These are phyloP conservation scores for Paramecium pentaurelia DNA, from an alignment of 73 alveolate species.

Conservation along the genomic window DNA sequence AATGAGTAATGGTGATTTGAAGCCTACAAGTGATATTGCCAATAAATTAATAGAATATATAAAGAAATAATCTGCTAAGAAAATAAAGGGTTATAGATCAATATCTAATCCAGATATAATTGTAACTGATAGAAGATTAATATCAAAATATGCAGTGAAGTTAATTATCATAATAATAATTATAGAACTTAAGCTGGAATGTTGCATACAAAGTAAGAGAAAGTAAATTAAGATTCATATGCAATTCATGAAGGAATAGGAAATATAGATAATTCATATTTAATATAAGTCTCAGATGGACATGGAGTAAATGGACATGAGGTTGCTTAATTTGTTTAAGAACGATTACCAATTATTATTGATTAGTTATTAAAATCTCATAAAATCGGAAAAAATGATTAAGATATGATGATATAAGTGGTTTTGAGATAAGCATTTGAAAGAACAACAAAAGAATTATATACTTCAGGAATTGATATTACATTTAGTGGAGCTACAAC, in stretches of 20 bases:
- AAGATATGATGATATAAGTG: slow-evolving; percentile 49
- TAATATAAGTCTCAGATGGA: slow-evolving; percentile 96
- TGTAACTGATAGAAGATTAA: slow-evolving; percentile 32
- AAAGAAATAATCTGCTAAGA: slow-evolving; percentile 45
- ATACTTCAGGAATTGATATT: slow-evolving; percentile 68
- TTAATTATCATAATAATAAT: not conserved
- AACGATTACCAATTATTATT: slow-evolving; percentile 67
- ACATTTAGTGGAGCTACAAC: slow-evolving; percentile 79
- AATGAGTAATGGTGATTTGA: slow-evolving; percentile 45
- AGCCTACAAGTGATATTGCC: slow-evolving; percentile 39
- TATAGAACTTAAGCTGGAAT: slow-evolving; percentile 47
- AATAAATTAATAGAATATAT: slow-evolving; percentile 34
- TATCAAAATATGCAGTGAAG: slow-evolving; percentile 33
- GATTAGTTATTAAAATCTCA: slow-evolving; percentile 50
- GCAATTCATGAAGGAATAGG: slow-evolving; percentile 26
- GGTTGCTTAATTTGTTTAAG: slow-evolving; percentile 83
- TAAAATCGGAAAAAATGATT: slow-evolving; percentile 38
- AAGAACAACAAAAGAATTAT: slow-evolving; percentile 51
- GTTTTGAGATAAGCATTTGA: slow-evolving; percentile 41
- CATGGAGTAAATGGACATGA: slow-evolving; percentile 96
- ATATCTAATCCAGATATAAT: slow-evolving; percentile 22
- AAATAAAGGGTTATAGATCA: slow-evolving; percentile 42
- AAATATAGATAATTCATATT: slow-evolving; percentile 68
- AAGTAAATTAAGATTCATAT: slow-evolving; percentile 54
- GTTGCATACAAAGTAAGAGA: slow-evolving; percentile 34